Base-by-base conservation (phyloP, 495 filamentous ascomycete species). In the Aspergillus avenaceus region DNA sequence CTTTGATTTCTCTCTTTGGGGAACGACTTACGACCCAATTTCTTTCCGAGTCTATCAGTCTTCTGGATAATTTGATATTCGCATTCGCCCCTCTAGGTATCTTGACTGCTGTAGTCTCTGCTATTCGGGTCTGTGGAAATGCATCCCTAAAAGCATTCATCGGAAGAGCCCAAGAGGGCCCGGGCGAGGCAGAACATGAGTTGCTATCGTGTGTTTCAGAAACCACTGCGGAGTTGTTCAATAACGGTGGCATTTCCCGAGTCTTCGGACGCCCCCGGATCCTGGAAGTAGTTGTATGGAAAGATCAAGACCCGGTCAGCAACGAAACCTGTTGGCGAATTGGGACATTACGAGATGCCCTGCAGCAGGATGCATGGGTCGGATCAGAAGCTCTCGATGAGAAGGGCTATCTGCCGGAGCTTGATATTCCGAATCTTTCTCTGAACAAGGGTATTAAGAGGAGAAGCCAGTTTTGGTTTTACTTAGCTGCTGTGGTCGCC, bases 1-100 rank as follows among this genome's bases (percentile, higher is more conserved):
- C 75, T 2, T 52, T 84, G 0, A 70, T 83, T 25, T 63, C 74
- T 9, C 68, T 82, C 0, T 83, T 83, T 42, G 79, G 81, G 1
- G 80, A 83, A 37, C 63, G 71, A 32, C 66, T 84, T 23, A 76
- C 80, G 0, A 78, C 71, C 53, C 81, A 84, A 60, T 83, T 77
- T 47, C 71, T 84, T 38, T 80, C 76, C 47, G 73, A 81, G 47
- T 71, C 73, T 0, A 71, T 70, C 21, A 69, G 60, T 22, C 57
- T 66, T 38, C 49, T 76, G 0, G 81, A 84, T 41, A 73, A 77
- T 49, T 50, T 82, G 12, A 78, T 82, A 7, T 76, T 83, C 34
- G 73, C 79, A 0, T 67, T 81, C 34, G 72, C 69, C 0, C 79
- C 80, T 2, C 62, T 82, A 5, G 80, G 80, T 6, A 74, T 83